Percentiles rank a stretch among this genome's conserved stretches.
phyloP scores from a whole-genome alignment of 2,329 filamentous ascomycete species.

The Beauveria asiatica region DNA sequence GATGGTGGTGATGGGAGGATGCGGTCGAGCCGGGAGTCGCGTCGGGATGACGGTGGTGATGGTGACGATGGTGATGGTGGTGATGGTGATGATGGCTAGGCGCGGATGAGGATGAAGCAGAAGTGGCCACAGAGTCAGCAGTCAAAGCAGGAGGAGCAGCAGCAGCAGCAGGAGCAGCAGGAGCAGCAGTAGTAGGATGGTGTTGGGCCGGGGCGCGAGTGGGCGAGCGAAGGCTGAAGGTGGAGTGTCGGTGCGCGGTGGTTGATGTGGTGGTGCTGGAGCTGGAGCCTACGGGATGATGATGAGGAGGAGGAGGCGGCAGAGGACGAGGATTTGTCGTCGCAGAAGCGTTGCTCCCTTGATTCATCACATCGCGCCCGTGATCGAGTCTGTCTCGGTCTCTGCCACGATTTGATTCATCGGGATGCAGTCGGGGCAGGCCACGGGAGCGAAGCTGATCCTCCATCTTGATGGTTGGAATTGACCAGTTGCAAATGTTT shows the following conservation, averaged over 20 bases:
- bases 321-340: not conserved
- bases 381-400: slow-evolving; percentile 20
- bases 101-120: not conserved
- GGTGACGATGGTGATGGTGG: slow-evolving; percentile 22
- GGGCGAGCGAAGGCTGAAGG: slow-evolving; percentile 42
- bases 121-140: not conserved
- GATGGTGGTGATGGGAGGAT: slow-evolving; percentile 17
- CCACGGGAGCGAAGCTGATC: not conserved
- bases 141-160: not conserved
- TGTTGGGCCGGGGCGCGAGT: slow-evolving; percentile 21
- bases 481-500: not conserved
- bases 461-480: not conserved
- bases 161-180: not conserved
- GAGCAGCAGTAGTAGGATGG: slow-evolving; percentile 16
- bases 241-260: slow-evolving; percentile 31
- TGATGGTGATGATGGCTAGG: slow-evolving; percentile 20
- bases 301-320: not conserved
- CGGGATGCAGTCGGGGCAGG: not conserved
- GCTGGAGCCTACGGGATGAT: not conserved
- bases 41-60: slow-evolving; percentile 15
- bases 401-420: slow-evolving; percentile 7
- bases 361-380: slow-evolving; percentile 40
- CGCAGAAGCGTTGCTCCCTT: slow-evolving; percentile 17
- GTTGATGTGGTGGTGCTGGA: not conserved
- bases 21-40: slow-evolving; percentile 17